Percentiles rank a stretch among this genome's conserved stretches.
phyloP scores from a whole-genome alignment of 2,329 filamentous ascomycete species.

The Xylaria hypoxylon region DNA sequence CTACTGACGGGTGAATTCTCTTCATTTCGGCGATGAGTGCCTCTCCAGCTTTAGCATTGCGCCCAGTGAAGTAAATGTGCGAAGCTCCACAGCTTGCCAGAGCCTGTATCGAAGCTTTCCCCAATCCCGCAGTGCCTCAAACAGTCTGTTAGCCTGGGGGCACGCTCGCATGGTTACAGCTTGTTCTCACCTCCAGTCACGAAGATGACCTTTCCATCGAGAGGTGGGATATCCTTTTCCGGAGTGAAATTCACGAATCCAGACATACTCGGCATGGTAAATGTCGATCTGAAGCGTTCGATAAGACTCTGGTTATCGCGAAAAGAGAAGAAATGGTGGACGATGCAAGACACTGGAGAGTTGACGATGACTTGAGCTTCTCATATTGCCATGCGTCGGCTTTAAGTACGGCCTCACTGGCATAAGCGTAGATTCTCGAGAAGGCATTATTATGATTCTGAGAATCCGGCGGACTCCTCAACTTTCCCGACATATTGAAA shows the following conservation, averaged over 20 bases:
- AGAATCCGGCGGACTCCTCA: not conserved
- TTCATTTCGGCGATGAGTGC: slow-evolving; percentile 55
- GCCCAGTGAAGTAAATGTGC: slow-evolving; percentile 65
- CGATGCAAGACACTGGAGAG: not conserved
- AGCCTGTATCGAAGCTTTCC: slow-evolving; percentile 55
- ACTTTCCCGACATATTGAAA: not conserved
- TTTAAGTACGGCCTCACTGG: not conserved
- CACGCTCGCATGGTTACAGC: not conserved
- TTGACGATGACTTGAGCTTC: not conserved
- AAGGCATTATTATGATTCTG: not conserved
- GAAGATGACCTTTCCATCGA: slow-evolving; percentile 55
- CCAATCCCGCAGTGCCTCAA: slow-evolving; percentile 56
- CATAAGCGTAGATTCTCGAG: not conserved
- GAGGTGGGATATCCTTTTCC: slow-evolving; percentile 53
- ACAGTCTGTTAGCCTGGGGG: slow-evolving; percentile 1
- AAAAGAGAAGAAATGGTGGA: not conserved
- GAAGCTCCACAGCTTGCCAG: slow-evolving; percentile 59
- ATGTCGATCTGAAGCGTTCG: not conserved
- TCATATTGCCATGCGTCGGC: not conserved
- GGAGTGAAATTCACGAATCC: slow-evolving; percentile 47
- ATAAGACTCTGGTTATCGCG: not conserved
- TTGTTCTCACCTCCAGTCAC: slow-evolving; percentile 55
- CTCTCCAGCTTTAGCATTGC: slow-evolving; percentile 58
- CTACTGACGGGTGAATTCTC: slow-evolving; percentile 39
- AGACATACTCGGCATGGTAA: slow-evolving; percentile 35